A percentile compares a stretch with the other conserved stretches of the same genome.
Evolutionary conservation across 2,329 filamentous ascomycete species (phyloP).

Genomic region (Epichloe aotearoae): DNA sequence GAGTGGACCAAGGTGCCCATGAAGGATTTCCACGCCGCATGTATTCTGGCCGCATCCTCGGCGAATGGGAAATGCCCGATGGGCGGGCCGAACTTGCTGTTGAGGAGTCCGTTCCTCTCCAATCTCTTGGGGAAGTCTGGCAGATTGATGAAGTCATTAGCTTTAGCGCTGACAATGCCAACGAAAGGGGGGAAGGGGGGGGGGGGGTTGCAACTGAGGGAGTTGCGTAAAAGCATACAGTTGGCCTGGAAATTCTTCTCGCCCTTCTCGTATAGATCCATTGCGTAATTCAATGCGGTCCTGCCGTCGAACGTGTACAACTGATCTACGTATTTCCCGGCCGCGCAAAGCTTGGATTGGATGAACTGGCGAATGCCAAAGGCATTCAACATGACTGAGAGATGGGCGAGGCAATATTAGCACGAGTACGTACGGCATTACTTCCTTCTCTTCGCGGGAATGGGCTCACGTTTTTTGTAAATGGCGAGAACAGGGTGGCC

Average conservation of each 20-base stretch:
- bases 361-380: constrained; percentile 1
- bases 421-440: too few species aligned
- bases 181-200: neutral
- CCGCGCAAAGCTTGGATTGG: neutral
- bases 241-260: neutral
- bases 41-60: constrained; percentile 26
- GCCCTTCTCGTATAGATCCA: neutral
- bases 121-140: constrained; percentile 27
- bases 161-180: constrained; percentile 8
- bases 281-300: neutral
- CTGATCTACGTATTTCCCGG: neutral
- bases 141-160: constrained; percentile 21
- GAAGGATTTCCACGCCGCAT: constrained; percentile 23
- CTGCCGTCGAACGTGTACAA: neutral
- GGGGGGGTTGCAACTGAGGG: neutral
- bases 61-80: constrained; percentile 31
- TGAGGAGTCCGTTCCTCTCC: constrained; percentile 25
- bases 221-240: neutral
- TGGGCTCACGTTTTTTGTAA: constrained; percentile 13
- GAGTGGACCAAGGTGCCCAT: constrained; percentile 28
- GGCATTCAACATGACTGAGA: constrained; percentile 1
- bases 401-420: neutral
- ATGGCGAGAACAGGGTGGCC: constrained; percentile 30
- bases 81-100: constrained; percentile 19
- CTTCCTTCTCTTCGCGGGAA: neutral